Conservation (phyloP, 805 yeast species). For the Clavispora carvajalis region DNA sequence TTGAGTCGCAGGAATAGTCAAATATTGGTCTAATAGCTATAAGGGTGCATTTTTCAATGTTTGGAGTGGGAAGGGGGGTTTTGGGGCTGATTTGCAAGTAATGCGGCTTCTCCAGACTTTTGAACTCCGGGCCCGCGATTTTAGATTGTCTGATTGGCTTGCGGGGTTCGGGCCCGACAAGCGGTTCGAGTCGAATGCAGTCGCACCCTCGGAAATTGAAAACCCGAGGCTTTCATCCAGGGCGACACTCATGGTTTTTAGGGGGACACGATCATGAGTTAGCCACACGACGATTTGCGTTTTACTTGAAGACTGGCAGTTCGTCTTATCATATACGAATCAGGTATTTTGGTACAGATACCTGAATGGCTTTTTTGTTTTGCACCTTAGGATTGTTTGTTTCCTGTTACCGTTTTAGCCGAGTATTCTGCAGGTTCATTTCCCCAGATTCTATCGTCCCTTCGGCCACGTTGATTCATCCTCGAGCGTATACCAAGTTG, state of each 20-base stretch:
- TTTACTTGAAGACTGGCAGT: too few species aligned
- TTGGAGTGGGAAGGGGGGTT: not conserved
- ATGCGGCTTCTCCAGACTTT: conserved; percentile 17
- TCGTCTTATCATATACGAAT: too few species aligned
- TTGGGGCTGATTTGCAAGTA: not conserved
- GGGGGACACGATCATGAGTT: not conserved
- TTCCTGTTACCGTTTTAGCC: not conserved
- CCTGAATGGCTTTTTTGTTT: not conserved
- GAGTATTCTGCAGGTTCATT: not conserved
- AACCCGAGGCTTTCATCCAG: not conserved
- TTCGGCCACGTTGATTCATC: not conserved
- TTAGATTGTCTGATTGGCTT: conserved; percentile 16
- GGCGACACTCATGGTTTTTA: not conserved
- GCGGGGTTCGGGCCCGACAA: conserved; percentile 19
- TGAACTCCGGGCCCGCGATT: conserved; percentile 20
- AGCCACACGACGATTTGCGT: too few species aligned
- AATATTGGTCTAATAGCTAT: not conserved
- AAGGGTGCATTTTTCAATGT: too few species aligned
- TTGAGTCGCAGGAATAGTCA: too few species aligned
- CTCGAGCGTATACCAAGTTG: too few species aligned
- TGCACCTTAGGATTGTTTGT: not conserved
- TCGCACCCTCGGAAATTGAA: not conserved
- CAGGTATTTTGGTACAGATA: too few species aligned
- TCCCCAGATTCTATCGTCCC: not conserved
- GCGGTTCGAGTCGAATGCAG: conserved; percentile 3